A percentile compares a stretch with the other conserved stretches of the same genome.
Evolutionary conservation across 1,139 yeast species (phyloP).

Genomic region (Blastobotrys raffinosifermentans): DNA sequence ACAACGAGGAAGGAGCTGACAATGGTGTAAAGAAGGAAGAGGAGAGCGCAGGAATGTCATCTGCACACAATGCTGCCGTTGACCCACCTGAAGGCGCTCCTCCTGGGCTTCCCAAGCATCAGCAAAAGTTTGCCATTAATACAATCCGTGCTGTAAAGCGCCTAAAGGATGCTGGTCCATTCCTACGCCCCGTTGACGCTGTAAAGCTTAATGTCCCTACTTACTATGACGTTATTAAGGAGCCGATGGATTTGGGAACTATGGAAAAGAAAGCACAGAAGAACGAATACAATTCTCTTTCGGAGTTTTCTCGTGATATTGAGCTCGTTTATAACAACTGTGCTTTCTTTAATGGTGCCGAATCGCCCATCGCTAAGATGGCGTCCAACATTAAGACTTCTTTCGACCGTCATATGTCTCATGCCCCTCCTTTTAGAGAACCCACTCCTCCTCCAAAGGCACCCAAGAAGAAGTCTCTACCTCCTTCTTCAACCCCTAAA

Average conservation of each 20-base stretch:
- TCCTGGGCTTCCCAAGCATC: conserved; percentile 79
- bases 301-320: conserved; percentile 71
- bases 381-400: conserved; percentile 84
- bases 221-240: conserved; percentile 71
- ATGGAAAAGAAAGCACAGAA: conserved; percentile 71
- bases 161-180: conserved; percentile 88
- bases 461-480: conserved; percentile 24
- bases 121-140: conserved; percentile 50
- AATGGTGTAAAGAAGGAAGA: not conserved
- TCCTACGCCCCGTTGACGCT: conserved; percentile 82
- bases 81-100: conserved; percentile 25
- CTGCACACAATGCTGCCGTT: not conserved
- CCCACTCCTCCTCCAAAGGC: conserved; percentile 43
- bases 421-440: conserved; percentile 67
- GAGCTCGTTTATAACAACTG: conserved; percentile 82
- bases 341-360: conserved; percentile 75
- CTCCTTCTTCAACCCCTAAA: conserved; percentile 25
- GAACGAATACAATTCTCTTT: conserved; percentile 66
- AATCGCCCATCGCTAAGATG: conserved; percentile 82
- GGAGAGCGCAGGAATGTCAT: not conserved
- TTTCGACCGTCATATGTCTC: conserved; percentile 87
- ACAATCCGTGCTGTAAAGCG: conserved; percentile 66
- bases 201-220: conserved; percentile 86
- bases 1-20: not conserved
- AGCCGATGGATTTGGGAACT: conserved; percentile 93